Evolutionary conservation across 2,329 filamentous ascomycete species (phyloP), one percentile per base, ranked within the genome.

Genomic region (Penicillium psychrosexuale): DNA sequence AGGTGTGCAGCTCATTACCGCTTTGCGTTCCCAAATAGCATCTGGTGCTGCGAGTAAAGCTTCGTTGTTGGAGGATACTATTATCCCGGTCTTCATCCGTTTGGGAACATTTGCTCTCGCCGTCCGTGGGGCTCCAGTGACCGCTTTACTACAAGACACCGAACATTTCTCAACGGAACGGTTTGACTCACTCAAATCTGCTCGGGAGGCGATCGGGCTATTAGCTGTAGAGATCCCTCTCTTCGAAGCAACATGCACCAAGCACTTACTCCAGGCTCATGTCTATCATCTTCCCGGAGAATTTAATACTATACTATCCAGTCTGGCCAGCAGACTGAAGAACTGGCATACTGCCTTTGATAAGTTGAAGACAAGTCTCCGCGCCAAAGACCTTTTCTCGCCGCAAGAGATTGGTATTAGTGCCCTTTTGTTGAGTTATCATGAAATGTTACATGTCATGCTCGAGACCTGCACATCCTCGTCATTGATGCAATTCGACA

Each of bases 71-170:
- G 57, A 67, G 8, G 57, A 63, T 27, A 67, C 59, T 7, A 67
- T 71, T 15, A 53, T 69, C 9, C 68, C 69, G 0, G 59, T 70
- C 3, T 70, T 71, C 17, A 46, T 67, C n/a, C 68, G 65, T 13
- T 47, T 71, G 11, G 67, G 64, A 9, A 48, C 64, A 17, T 48
- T 69, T 5, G 56, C 61, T 33, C 53, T 64, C 19, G 55, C 53
- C 3, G 47, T 54, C 12, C 55, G 61, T 22, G 49, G 47, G 4
- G 38, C 47, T 22, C 60, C 60, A 24, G 53, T 61, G 31, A 47
- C 31, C 7, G 50, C 42, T 19, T 56, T 64, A 31, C 27, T 61
- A 17, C 46, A 17, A 30, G 58, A 72, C 40, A 19, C 44, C 30
- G 47, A 46, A 37, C 33, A 50, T 40, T 37, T 13, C n/a, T 37